Evolutionary conservation across 495 filamentous ascomycete species (phyloP).

Genomic region (Darksidea phi): DNA sequence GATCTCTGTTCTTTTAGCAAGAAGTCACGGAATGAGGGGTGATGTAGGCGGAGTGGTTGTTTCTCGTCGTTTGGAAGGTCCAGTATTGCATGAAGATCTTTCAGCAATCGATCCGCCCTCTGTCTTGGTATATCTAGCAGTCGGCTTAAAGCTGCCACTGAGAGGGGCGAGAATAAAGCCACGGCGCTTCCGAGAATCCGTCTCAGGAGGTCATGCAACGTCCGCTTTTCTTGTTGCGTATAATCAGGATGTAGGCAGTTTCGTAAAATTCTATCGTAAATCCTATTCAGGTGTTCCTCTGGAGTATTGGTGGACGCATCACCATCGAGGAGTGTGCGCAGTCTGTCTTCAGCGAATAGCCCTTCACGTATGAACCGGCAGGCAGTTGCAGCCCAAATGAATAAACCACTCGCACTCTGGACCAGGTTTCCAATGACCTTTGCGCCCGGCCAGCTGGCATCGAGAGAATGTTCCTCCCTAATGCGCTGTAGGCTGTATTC

Average conservation of each 20-base stretch:
- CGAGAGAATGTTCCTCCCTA: not conserved
- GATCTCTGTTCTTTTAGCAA: slow-evolving; percentile 44
- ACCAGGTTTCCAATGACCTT: slow-evolving; percentile 38
- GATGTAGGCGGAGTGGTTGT: slow-evolving; percentile 45
- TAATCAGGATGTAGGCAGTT: no score
- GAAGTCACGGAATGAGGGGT: slow-evolving; percentile 56
- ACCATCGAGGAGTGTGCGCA: slow-evolving; percentile 6
- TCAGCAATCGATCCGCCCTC: no score
- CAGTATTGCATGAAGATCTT: slow-evolving; percentile 42
- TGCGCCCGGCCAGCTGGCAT: slow-evolving; percentile 46
- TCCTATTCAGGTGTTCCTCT: not conserved
- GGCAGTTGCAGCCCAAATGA: slow-evolving; percentile 36
- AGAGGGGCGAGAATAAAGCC: no score
- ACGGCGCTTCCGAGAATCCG: slow-evolving; percentile 40
- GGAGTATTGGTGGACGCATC: not conserved
- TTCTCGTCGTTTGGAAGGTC: slow-evolving; percentile 38
- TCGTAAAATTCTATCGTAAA: slow-evolving; percentile 11
- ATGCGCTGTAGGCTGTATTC: slow-evolving; percentile 16
- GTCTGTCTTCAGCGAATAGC: slow-evolving; percentile 12
- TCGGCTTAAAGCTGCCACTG: no score
- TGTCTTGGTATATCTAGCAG: no score
- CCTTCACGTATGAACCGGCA: slow-evolving; percentile 29
- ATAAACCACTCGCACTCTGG: slow-evolving; percentile 41
- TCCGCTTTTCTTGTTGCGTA: not conserved
- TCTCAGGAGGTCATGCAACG: not conserved